Evolutionary conservation across 2,329 filamentous ascomycete genomes (phyloP), one percentile per base, ranked within the genome.

Genomic region (Fusarium devonianum): DNA sequence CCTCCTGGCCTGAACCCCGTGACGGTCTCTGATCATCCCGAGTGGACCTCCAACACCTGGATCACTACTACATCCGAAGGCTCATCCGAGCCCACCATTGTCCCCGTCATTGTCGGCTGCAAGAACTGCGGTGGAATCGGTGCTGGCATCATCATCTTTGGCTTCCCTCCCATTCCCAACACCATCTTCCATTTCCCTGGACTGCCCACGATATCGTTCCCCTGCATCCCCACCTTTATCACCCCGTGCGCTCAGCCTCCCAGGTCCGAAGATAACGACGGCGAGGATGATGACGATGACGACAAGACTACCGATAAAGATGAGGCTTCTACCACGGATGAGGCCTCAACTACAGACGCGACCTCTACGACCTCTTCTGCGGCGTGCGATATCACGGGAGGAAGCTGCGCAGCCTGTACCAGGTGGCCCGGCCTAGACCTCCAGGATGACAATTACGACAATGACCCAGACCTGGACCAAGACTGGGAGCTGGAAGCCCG

Each of bases 1-100:
- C 51, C 54, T 6, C 28, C 11, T 1, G 40, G 12, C 2, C 36
- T 35, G 2, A 14, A 33, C 4, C 45, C 50, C 7, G 23, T 29
- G 3, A 45, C 34, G 1, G 41, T 54, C 9, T 40, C 28, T 5
- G 26, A 13, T 4, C 53, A 54, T 5, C 38, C 50, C 2, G 56
- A 59, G 11, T 59, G 56, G 56, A 47, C 47, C 3, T 19, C 46
- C 9, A 60, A 60, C 28, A 56, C 56, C 4, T 60, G 56, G 56
- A 58, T 58, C 19, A 58, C 56, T 1, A 60, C 56, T 2, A 56
- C 56, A 1, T 47, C 51, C 0, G 44, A 40, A 2, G 47, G 25
- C 2, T 58, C 56, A 1, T 25, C 17, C 4, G 47, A 53, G 7
- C 42, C 52, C 2, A 60, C 57, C 8, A 8, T 56, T 4, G 55